phyloP scores from a whole-genome alignment of 371 early-diverging fungal genomes.

The Syncephalastrum racemosum region DNA sequence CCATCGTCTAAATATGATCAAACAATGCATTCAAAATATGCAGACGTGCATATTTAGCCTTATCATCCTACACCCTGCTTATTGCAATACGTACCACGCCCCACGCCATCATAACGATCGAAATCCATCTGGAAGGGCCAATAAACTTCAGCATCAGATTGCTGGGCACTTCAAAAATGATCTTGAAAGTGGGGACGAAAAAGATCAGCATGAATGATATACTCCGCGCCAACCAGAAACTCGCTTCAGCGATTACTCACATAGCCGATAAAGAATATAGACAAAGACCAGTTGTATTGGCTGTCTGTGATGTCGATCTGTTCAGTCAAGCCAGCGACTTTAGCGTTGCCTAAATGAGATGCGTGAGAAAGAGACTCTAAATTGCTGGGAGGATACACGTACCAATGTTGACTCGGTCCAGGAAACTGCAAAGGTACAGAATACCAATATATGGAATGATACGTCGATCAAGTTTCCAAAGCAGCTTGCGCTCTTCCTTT shows the following conservation, averaged over 20 bases:
- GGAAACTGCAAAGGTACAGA: constrained; percentile 48
- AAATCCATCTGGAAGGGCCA: constrained; percentile 8
- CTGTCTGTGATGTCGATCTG: constrained; percentile 43
- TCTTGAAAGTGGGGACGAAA: background rate
- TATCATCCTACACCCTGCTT: constrained; percentile 23
- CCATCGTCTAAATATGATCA: constrained; percentile 2
- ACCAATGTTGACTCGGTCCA: constrained; percentile 54
- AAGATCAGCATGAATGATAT: background rate
- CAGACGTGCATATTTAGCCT: constrained; percentile 11
- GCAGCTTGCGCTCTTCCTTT: background rate
- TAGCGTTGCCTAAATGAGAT: constrained; percentile 47
- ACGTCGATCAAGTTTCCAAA: constrained; percentile 14
- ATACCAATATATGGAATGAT: constrained; percentile 34
- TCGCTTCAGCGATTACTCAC: constrained; percentile 19
- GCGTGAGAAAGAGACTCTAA: background rate
- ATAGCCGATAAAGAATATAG: constrained; percentile 67
- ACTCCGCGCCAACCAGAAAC: too few species aligned
- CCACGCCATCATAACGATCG: constrained; percentile 21
- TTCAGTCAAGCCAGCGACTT: constrained; percentile 46
- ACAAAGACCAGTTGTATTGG: constrained; percentile 58
- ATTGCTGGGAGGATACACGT: background rate
- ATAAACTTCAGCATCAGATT: constrained; percentile 16
- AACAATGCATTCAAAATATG: background rate
- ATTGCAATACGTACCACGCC: too few species aligned
- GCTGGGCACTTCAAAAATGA: constrained; percentile 4